Conservation (phyloP, 2,329 filamentous ascomycete genomes). For the Emydomyces testavorans region DNA sequence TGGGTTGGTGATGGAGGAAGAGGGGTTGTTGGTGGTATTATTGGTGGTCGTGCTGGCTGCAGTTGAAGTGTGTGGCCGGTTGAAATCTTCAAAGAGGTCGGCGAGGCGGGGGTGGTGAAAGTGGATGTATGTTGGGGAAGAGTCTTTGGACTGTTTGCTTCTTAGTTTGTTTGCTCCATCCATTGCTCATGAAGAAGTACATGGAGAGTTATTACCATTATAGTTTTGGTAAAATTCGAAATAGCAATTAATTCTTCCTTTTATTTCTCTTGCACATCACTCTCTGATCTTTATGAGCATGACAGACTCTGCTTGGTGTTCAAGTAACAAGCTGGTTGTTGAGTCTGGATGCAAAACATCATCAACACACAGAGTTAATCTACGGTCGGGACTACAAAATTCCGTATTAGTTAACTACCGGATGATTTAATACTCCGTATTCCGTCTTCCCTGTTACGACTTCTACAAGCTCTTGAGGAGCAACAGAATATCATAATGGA, state of each 20-base stretch:
- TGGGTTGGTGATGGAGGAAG: slow-evolving; percentile 9
- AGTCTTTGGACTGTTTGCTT: slow-evolving; percentile 44
- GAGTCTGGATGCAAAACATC: no score
- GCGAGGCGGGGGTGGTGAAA: slow-evolving; percentile 39
- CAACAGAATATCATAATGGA: no score
- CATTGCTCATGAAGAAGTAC: slow-evolving; percentile 2
- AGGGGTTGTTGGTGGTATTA: slow-evolving; percentile 16
- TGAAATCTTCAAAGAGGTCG: slow-evolving; percentile 42
- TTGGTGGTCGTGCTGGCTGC: slow-evolving; percentile 20
- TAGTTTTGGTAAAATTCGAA: not conserved
- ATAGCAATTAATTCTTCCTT: not conserved
- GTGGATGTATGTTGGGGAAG: slow-evolving; percentile 39
- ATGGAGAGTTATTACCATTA: slow-evolving; percentile 3
- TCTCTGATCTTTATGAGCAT: no score
- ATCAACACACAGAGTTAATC: no score
- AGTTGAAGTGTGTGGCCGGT: slow-evolving; percentile 35
- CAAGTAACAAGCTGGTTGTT: no score
- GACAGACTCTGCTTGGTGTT: no score
- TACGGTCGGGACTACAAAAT: no score
- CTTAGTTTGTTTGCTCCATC: slow-evolving; percentile 1
- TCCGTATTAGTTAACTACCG: no score
- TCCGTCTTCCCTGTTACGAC: no score
- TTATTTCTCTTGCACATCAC: no score
- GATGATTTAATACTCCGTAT: no score
- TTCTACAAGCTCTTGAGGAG: no score